Conservation (phyloP, 352 stramenopile genomes). For the Phytophthora sojae region DNA sequence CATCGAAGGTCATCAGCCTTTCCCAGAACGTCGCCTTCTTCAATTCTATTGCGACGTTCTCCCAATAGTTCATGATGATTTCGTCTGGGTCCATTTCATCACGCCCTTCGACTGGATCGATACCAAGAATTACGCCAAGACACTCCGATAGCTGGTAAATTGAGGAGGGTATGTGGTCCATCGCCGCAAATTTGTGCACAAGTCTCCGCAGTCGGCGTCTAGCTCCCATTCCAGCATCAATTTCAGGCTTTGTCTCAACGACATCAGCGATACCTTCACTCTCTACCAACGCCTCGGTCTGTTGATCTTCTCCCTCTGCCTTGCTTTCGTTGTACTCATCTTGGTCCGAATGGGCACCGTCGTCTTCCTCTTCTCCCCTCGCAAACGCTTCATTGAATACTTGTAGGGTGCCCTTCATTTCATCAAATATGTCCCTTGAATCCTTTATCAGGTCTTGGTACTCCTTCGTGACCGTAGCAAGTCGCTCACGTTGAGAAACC, state of each 20-base stretch:
- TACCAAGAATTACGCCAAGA: constrained; percentile 67
- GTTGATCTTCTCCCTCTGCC: background rate
- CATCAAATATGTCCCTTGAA: constrained; percentile 39
- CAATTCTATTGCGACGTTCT: constrained; percentile 46
- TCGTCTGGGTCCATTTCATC: constrained; percentile 80
- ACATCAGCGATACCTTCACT: background rate
- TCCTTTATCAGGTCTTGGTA: constrained; percentile 60
- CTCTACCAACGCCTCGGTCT: background rate
- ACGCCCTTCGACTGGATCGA: constrained; percentile 61
- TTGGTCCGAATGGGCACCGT: background rate
- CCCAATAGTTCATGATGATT: constrained; percentile 81
- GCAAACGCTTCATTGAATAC: constrained; percentile 47
- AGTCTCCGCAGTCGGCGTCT: constrained; percentile 14
- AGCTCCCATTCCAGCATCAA: background rate
- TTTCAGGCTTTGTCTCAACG: background rate
- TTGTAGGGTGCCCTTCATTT: constrained; percentile 31
- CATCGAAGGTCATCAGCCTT: constrained; percentile 52
- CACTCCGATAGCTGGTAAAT: constrained; percentile 76
- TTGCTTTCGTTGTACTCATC: background rate
- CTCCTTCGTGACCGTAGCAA: constrained; percentile 55
- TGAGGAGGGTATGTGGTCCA: constrained; percentile 53
- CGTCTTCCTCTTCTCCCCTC: constrained; percentile 12
- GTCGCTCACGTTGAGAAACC: constrained; percentile 45
- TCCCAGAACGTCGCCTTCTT: constrained; percentile 58
- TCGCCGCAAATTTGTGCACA: constrained; percentile 48